Base-by-base conservation (phyloP, 768 basidiomycete species). In the button mushroom (Agaricus bisporus) region DNA sequence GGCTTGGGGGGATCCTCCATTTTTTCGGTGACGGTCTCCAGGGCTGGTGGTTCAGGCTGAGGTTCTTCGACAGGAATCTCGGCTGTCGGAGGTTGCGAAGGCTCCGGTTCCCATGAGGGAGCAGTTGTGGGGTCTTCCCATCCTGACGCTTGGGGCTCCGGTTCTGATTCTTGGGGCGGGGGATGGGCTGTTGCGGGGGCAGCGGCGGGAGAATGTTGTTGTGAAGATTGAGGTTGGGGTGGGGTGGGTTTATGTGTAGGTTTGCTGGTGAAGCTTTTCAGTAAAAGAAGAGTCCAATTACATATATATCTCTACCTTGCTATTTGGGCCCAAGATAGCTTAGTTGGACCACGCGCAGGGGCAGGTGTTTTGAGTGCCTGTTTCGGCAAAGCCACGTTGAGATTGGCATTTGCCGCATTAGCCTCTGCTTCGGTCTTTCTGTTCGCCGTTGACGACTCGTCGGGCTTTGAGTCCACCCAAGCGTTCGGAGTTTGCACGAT, bases 271-370 rank as follows among this genome's bases (percentile, higher is more conserved):
- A 29, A 25, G 22, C 44, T 57, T 43, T 49, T 44, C 48, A 54
- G 46, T 49, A 20, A 60, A 52, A 42, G 22, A 28, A 15, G 10
- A 41, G 28, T 28, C 55, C 38, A 38, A 6, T 11, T 12, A 44
- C 20, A 56, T 42, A 29, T 48, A 26, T 53, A 70, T 77, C 6
- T 63, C 6, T 63, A 86, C 88, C 84, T 76, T 58, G 90, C 89
- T 64, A 92, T 76, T 62, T 92, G 86, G 7, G 90, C 90, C 89
- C 89, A 92, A 35, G 90, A 91, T 56, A 88, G 68, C 71, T 90
- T 89, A 7, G 42, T 15, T 48, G 48, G 48, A 11, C 86, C 82
- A 11, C 80, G 86, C 26, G 85, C 81, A 41, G 88, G 86, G 10
- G 79, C 81, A 38, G 87, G 86, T 12, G 79, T 73, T 69, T 83